Conservation (phyloP, 192 early-diverging fungal genomes). For the Funneliformis geosporum region DNA sequence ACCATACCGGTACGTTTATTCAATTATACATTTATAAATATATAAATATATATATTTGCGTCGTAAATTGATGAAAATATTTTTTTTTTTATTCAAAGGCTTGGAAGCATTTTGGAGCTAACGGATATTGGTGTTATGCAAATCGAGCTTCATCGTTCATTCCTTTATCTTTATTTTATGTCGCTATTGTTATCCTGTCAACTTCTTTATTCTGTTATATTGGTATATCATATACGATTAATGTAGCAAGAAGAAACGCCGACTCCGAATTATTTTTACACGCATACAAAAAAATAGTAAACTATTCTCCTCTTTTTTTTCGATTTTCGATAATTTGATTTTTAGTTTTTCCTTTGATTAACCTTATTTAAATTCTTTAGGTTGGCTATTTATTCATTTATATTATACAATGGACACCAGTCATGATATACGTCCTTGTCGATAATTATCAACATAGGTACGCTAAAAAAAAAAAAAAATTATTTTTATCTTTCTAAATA, state of each 20-base stretch:
- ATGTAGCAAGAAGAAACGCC: neutral
- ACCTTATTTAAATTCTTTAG: neutral
- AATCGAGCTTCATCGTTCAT: neutral
- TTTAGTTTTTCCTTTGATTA: neutral
- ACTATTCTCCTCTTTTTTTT: neutral
- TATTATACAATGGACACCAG: neutral
- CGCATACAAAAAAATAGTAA: neutral
- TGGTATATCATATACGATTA: neutral
- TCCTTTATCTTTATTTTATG: neutral
- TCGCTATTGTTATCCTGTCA: neutral
- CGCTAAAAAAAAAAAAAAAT: neutral
- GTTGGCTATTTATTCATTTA: neutral
- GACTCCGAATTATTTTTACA: neutral
- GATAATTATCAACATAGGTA: neutral
- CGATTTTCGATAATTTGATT: no score
- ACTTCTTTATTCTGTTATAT: neutral
- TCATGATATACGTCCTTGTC: neutral
- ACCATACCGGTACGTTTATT: neutral
- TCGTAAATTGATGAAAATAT: neutral
- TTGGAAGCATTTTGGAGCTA: neutral
- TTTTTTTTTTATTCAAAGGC: neutral
- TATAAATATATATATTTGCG: no score
- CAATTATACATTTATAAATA: no score
- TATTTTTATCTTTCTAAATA: neutral
- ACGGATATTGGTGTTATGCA: neutral